Base-by-base conservation (phyloP, 2,329 filamentous ascomycete species). In the Fusarium compactum region DNA sequence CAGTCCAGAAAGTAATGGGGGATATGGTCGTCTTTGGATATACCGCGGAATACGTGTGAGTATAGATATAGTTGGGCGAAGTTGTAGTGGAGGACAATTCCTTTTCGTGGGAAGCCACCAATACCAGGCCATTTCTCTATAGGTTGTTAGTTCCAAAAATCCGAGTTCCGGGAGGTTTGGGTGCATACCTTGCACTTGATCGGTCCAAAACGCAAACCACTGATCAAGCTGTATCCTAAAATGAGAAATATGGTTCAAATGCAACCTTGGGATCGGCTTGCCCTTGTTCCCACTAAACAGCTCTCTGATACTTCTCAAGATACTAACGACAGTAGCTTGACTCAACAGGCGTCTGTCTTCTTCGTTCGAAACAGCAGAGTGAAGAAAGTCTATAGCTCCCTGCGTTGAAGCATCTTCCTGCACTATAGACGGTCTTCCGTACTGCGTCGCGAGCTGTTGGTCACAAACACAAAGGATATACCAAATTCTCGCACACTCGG, bases 391-490 rank as follows among this genome's bases (percentile, higher is more conserved):
- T 57, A 89, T 86, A 78, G 87, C 87, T 10, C 87, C 86, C 53
- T 86, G 84, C 29, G 89, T 86, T 0, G 86, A 84, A 12, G 82
- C 78, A 53, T 90, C 86, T 56, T 90, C 87, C n/a, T 86, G 85
- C 1, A 89, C 85, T 12, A 89, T 85, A 0, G 87, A 85, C 1
- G 86, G 86, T 6, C 89, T 81, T 4, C 87, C 87, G 52, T 90
- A 90, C 0, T 89, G 79, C 22, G 89, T 90, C 16, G 87, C 88
- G 4, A 89, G 83, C 67, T 90, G 87, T 64, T 89, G 86, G 58
- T 90, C 87, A 66, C 87, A 89, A 5, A 89, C 85, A 61, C 89
- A 89, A 2, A 88, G 79, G 30, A 88, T 77, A 67, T 89, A 90
- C 88, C 88, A 90, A 11, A 90, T 77, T 20, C 89, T 82, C 2